These are phyloP conservation scores for Plasmodium falciparum DNA, from an alignment of 169 alveolate species.

Conservation along the genomic window DNA sequence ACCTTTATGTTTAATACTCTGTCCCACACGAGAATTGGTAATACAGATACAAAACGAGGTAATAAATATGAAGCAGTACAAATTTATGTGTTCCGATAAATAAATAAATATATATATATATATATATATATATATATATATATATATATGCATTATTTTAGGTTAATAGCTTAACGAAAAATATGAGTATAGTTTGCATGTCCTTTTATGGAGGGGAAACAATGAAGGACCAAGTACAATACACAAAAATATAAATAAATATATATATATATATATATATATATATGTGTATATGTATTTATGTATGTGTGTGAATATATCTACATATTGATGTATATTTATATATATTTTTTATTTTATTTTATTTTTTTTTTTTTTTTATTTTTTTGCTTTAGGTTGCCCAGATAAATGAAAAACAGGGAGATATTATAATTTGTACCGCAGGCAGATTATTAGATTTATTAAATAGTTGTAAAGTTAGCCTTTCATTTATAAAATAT, in stretches of 20 bases:
- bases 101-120: slow-evolving; percentile 7
- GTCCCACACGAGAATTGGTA: slow-evolving; percentile 55
- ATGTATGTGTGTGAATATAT: background rate
- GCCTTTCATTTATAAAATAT: slow-evolving; percentile 85
- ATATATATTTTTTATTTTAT: background rate
- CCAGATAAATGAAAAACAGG: slow-evolving; percentile 49
- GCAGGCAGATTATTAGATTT: slow-evolving; percentile 91
- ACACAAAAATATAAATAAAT: background rate
- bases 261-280: background rate
- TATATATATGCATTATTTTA: slow-evolving; percentile 78
- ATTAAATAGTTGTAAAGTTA: slow-evolving; percentile 86
- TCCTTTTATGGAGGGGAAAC: slow-evolving; percentile 63
- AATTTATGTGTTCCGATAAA: too few relatives aligned
- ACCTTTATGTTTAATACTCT: slow-evolving; percentile 79
- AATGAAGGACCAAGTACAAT: slow-evolving; percentile 55
- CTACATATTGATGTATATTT: slow-evolving; percentile 1
- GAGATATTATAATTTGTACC: slow-evolving; percentile 39
- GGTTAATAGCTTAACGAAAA: slow-evolving; percentile 54
- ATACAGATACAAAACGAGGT: slow-evolving; percentile 90
- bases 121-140: background rate
- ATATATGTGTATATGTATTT: background rate
- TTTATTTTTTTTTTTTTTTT: background rate
- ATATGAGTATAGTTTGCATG: slow-evolving; percentile 34
- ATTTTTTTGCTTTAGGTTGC: background rate
- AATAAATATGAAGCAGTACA: slow-evolving; percentile 11